Evolutionary conservation across 2,329 filamentous ascomycete species (phyloP).

Genomic region (Madurella fahalii): DNA sequence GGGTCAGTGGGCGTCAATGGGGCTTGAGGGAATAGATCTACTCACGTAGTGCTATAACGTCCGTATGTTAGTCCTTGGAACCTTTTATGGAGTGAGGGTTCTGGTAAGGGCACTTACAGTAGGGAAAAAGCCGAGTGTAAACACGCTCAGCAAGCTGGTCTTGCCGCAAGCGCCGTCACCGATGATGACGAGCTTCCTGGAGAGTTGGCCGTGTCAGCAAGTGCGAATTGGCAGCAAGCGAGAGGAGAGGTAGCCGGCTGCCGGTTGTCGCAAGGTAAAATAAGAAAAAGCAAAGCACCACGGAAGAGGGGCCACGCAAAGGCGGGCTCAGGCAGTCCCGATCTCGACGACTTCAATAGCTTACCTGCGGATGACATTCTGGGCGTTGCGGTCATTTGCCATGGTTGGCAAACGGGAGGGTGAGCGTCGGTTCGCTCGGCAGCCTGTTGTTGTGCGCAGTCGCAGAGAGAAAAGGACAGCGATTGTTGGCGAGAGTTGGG

Average conservation of each 20-base stretch:
- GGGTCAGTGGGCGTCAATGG: conserved; percentile 1
- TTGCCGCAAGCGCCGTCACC: conserved; percentile 97
- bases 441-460: conserved; percentile 13
- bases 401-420: conserved; percentile 26
- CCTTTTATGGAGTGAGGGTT: neutral
- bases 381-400: conserved; percentile 32
- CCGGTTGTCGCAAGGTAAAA: neutral
- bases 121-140: conserved; percentile 96
- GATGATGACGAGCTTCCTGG: conserved; percentile 92
- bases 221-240: conserved; percentile 1
- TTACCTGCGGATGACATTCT: conserved; percentile 39
- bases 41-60: conserved; percentile 58
- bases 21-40: conserved; percentile 17
- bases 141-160: conserved; percentile 94
- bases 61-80: conserved; percentile 20
- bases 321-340: neutral
- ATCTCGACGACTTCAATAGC: conserved; percentile 2
- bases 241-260: too few species aligned
- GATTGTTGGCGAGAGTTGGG: conserved; percentile 1
- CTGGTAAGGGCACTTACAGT: conserved; percentile 61
- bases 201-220: conserved; percentile 9
- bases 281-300: neutral
- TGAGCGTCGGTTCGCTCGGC: conserved; percentile 14
- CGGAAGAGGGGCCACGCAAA: neutral
- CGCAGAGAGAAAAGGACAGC: neutral